Conservation (phyloP, 2,329 filamentous ascomycete genomes). For the Drechslerella coelobrocha region DNA sequence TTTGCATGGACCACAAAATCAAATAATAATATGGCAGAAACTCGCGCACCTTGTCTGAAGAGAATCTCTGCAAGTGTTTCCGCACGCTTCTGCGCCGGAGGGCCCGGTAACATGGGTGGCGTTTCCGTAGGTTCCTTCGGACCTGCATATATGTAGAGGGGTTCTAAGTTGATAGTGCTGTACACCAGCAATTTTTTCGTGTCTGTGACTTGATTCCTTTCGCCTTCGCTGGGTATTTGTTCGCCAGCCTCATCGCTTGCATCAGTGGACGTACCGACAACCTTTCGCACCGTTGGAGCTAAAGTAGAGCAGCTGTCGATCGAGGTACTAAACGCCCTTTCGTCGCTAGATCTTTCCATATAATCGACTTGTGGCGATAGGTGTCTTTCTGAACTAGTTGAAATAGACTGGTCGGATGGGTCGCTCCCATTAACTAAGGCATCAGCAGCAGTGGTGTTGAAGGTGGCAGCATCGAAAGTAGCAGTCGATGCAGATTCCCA, state of each 20-base stretch:
- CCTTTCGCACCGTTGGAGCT: slow-evolving; percentile 4
- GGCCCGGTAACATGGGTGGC: slow-evolving; percentile 26
- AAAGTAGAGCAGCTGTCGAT: slow-evolving; percentile 33
- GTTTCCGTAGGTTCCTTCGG: slow-evolving; percentile 30
- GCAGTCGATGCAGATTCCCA: neutral
- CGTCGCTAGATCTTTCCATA: neutral
- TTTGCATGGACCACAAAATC: neutral
- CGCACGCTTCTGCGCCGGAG: slow-evolving; percentile 23
- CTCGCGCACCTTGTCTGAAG: slow-evolving; percentile 40
- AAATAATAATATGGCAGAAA: neutral
- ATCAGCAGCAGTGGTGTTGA: neutral
- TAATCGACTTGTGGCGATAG: neutral
- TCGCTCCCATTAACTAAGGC: neutral
- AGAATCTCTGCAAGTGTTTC: slow-evolving; percentile 43
- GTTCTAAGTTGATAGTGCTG: slow-evolving; percentile 9
- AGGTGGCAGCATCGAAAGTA: neutral
- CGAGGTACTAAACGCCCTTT: slow-evolving; percentile 17
- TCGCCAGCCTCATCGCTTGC: neutral
- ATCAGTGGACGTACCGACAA: neutral
- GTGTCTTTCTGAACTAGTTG: neutral
- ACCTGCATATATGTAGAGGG: slow-evolving; percentile 21
- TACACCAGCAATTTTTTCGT: slow-evolving; percentile 9
- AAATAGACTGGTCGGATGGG: neutral
- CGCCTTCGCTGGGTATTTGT: neutral
- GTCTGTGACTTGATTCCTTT: neutral